Conservation (phyloP, 306 rosid genomes). For the Sicyos edulis region DNA sequence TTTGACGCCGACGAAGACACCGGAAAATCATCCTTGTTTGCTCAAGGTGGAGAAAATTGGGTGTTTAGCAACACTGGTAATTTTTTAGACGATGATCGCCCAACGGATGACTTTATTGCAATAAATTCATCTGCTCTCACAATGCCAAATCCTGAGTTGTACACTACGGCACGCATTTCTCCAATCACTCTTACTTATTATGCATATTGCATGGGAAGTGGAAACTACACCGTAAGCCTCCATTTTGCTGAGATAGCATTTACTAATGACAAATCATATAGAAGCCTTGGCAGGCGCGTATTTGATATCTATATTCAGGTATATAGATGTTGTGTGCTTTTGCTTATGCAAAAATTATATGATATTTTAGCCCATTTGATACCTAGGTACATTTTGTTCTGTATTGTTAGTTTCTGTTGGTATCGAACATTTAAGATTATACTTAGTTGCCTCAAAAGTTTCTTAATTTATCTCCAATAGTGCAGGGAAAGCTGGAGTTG, state of each 20-base stretch:
- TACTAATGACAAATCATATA: no score
- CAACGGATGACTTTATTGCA: constrained; percentile 11
- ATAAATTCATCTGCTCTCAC: constrained; percentile 28
- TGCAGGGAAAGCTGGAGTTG: constrained; percentile 30
- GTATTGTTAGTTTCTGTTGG: background rate
- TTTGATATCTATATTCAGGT: constrained; percentile 44
- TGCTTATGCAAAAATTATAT: background rate
- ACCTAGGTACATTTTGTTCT: background rate
- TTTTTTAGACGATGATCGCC: constrained; percentile 26
- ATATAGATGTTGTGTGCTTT: background rate
- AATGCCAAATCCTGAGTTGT: constrained; percentile 31
- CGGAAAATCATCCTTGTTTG: constrained; percentile 29
- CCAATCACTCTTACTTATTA: constrained; percentile 43
- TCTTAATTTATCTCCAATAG: background rate
- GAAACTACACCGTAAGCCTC: no score
- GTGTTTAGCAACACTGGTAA: constrained; percentile 48
- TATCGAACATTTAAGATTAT: background rate
- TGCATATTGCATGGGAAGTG: no score
- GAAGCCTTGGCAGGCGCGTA: constrained; percentile 20
- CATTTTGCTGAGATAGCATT: no score
- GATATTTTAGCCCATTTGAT: background rate
- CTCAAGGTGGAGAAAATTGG: constrained; percentile 29
- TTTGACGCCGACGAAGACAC: constrained; percentile 38
- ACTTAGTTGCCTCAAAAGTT: background rate
- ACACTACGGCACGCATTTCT: constrained; percentile 56